Percentiles rank a stretch among this genome's conserved stretches.
phyloP scores from a whole-genome alignment of 345 rosid genomes.

The Bruguiera gymnorhiza region DNA sequence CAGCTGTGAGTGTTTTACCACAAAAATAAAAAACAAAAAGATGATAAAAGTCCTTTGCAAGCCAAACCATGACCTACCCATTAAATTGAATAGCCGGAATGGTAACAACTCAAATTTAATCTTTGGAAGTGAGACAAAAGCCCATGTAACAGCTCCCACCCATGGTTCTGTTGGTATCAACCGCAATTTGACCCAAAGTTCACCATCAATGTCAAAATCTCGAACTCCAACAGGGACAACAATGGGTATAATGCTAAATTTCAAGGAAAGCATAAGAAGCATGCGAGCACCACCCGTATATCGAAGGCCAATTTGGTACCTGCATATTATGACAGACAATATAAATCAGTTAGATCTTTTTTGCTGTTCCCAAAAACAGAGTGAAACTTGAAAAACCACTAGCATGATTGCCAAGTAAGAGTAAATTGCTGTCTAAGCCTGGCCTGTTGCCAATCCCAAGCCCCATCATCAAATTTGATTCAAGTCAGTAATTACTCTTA shows the following conservation, averaged over 20 bases:
- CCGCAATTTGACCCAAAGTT: slow-evolving; percentile 97
- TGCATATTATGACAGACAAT: slow-evolving; percentile 26
- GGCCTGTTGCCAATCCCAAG: too few relatives aligned
- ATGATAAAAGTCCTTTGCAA: not conserved
- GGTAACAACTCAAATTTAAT: slow-evolving; percentile 93
- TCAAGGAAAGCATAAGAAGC: slow-evolving; percentile 80
- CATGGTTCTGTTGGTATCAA: slow-evolving; percentile 87
- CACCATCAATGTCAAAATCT: slow-evolving; percentile 96
- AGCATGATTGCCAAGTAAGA: too few relatives aligned
- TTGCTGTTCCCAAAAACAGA: too few relatives aligned
- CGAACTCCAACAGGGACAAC: slow-evolving; percentile 87
- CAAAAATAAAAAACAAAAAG: slow-evolving; percentile 2
- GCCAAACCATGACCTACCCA: slow-evolving; percentile 56
- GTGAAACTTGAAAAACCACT: too few relatives aligned
- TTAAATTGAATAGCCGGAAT: slow-evolving; percentile 85
- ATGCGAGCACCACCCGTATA: slow-evolving; percentile 96
- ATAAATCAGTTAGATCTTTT: slow-evolving; percentile 17
- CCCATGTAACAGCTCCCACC: slow-evolving; percentile 95
- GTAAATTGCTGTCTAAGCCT: too few relatives aligned
- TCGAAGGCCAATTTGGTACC: slow-evolving; percentile 95
- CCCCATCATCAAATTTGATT: too few relatives aligned
- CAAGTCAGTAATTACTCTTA: too few relatives aligned
- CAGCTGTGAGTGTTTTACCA: not conserved
- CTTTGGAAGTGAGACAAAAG: slow-evolving; percentile 95
- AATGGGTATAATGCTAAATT: slow-evolving; percentile 77